Evolutionary conservation across 2,329 filamentous ascomycete genomes (phyloP).

Genomic region (Botryotinia convoluta): DNA sequence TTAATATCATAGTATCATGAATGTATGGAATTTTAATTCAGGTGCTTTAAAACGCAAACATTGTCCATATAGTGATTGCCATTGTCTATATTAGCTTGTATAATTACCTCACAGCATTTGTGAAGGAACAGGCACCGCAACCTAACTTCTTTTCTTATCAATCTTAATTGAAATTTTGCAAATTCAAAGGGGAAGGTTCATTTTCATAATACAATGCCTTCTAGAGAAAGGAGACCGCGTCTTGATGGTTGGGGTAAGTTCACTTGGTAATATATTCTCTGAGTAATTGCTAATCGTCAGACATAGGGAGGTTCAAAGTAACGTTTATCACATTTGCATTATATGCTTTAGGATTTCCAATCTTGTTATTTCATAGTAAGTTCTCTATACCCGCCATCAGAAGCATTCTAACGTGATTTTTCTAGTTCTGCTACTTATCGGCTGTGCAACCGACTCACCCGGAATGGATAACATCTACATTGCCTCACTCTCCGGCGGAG

Average conservation of each 20-base stretch:
- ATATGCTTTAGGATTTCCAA: conserved; percentile 9
- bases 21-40: background rate
- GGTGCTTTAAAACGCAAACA: background rate
- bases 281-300: background rate
- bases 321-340: conserved; percentile 4
- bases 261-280: too few relatives aligned
- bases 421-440: conserved; percentile 5
- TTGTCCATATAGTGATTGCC: background rate
- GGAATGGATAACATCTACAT: conserved; percentile 16
- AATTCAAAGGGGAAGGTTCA: too few relatives aligned
- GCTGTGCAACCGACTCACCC: conserved; percentile 9
- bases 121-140: background rate
- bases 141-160: background rate
- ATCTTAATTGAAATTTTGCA: background rate
- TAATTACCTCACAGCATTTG: background rate
- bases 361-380: conserved; percentile 13
- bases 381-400: background rate
- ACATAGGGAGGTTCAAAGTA: conserved; percentile 3
- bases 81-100: background rate
- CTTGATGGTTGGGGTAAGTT: conserved; percentile 2
- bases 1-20: background rate
- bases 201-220: background rate
- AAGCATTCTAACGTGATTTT: background rate
- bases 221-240: background rate
- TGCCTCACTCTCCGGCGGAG: background rate